These are phyloP conservation scores for Golubevia sp. DNA, from an alignment of 1,284 basidiomycete species.

Conservation along the genomic window DNA sequence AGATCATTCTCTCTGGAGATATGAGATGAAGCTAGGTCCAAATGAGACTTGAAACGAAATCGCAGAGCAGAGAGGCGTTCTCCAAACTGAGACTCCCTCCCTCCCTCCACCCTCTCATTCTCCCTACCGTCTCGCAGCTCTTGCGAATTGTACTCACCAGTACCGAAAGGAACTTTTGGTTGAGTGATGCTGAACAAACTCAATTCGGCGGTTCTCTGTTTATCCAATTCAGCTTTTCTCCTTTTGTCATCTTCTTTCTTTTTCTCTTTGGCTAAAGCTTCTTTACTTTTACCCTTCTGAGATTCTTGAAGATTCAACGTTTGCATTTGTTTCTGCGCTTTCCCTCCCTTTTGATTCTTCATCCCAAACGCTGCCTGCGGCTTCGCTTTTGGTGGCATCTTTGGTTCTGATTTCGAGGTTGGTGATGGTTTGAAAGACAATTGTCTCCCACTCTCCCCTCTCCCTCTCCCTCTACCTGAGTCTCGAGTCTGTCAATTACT, in stretches of 20 bases:
- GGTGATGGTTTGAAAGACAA: not conserved
- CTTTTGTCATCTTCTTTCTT: slow-evolving; percentile 80
- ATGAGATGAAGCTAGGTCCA: too few relatives aligned
- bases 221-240: slow-evolving; percentile 82
- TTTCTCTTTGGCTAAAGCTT: slow-evolving; percentile 76
- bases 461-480: not conserved
- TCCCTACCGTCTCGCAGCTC: not conserved
- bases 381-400: slow-evolving; percentile 55
- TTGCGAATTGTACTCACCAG: slow-evolving; percentile 63
- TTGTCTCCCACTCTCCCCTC: too few relatives aligned
- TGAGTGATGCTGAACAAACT: slow-evolving; percentile 60
- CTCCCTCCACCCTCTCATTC: not conserved
- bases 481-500: not conserved
- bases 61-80: too few relatives aligned
- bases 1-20: too few relatives aligned
- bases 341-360: slow-evolving; percentile 92
- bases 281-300: slow-evolving; percentile 73
- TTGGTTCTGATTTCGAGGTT: slow-evolving; percentile 3
- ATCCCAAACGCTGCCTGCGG: slow-evolving; percentile 76
- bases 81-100: not conserved
- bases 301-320: slow-evolving; percentile 75
- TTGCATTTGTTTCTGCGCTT: slow-evolving; percentile 83
- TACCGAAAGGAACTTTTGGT: slow-evolving; percentile 86
- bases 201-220: slow-evolving; percentile 64
- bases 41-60: too few relatives aligned